Evolutionary conservation across 345 rosid species (phyloP), one percentile per base, ranked within the genome.

Genomic region (Lumnitzera racemosa): DNA sequence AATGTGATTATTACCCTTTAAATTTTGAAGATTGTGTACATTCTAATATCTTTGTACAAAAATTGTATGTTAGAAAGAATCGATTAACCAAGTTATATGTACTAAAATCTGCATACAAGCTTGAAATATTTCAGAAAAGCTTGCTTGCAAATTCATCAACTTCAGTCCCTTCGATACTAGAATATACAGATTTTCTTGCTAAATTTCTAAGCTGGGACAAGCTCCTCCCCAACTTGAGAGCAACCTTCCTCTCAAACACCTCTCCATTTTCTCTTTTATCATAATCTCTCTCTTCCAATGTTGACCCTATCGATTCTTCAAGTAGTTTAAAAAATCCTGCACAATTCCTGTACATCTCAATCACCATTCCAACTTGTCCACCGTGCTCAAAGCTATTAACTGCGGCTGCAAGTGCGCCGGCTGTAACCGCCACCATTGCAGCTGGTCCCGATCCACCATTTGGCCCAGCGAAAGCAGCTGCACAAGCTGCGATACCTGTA

Each of bases 331-430:
- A 51, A 24, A 50, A 57, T 12, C 69, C 69, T 2, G 62, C 69
- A 13, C 52, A 49, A 53, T 58, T 67, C 24, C 76, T 58, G 53
- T 72, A 72, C 71, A 72, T 72, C 58, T 72, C 76, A 6, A 65
- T 25, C 57, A 65, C 62, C 69, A 65, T 65, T 23, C 70, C 53
- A 15, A 48, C 46, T 55, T 61, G 51, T 24, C 65, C 64, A 9
- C 56, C 36, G 16, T 57, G 60, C 57, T 47, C 50, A 8, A 47
- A 46, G 2, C 46, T 15, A 41, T 25, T 54, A 24, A 54, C 27
- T 23, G 24, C 56, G 13, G 8, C 56, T 3, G 56, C 56, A 7
- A 53, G 24, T 31, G 64, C 54, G 8, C 64, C 16, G 10, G 63
- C 53, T 3, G 58, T 13, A 2, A 41, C 52, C 6, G 59, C 66